These are phyloP conservation scores for Biscogniauxia mediterranea DNA, from an alignment of 2,329 filamentous ascomycete species.

Conservation along the genomic window DNA sequence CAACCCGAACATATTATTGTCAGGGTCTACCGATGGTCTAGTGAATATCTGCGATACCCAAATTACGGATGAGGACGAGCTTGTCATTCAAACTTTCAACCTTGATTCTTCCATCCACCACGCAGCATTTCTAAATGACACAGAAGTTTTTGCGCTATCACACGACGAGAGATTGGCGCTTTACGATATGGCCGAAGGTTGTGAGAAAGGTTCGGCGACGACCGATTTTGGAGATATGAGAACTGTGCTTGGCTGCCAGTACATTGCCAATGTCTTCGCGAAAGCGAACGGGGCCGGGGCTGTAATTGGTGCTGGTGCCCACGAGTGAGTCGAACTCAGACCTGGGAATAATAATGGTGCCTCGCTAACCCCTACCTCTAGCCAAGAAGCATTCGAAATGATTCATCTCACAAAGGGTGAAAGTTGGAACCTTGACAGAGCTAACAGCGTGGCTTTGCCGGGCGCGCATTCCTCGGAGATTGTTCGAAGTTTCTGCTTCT, in stretches of 20 bases:
- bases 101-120: conserved; percentile 72
- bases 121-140: conserved; percentile 65
- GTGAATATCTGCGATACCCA: conserved; percentile 74
- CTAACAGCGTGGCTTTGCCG: conserved; percentile 56
- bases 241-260: conserved; percentile 65
- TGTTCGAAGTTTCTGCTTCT: conserved; percentile 62
- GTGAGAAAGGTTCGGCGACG: conserved; percentile 56
- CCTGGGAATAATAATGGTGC: not conserved
- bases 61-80: conserved; percentile 72
- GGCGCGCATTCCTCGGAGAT: conserved; percentile 65
- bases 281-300: conserved; percentile 59
- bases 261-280: conserved; percentile 65
- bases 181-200: conserved; percentile 65
- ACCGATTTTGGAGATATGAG: conserved; percentile 68
- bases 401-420: conserved; percentile 55
- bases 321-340: conserved; percentile 53
- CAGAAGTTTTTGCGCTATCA: conserved; percentile 69
- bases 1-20: conserved; percentile 62
- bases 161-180: conserved; percentile 77
- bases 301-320: conserved; percentile 63
- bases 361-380: conserved; percentile 28
- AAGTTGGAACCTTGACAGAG: conserved; percentile 54
- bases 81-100: conserved; percentile 75
- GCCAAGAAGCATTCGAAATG: conserved; percentile 57
- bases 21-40: conserved; percentile 76